Evolutionary conservation across 805 yeast genomes (phyloP).

Genomic region (Sugiyamaella boreocaroliniensis): DNA sequence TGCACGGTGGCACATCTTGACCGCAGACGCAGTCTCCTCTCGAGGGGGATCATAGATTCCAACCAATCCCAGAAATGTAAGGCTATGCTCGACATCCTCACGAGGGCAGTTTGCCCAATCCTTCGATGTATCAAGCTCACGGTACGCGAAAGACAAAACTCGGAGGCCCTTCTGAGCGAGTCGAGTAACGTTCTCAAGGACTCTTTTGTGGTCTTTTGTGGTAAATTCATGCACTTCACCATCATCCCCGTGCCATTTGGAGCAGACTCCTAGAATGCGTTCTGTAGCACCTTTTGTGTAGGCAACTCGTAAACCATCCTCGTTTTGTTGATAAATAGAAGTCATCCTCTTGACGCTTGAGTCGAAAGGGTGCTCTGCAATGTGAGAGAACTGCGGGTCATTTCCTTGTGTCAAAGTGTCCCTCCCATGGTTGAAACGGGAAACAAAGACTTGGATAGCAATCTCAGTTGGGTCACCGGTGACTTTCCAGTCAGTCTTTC

Average conservation of each 20-base stretch:
- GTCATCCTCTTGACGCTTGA: constrained; percentile 70
- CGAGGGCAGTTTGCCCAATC: constrained; percentile 26
- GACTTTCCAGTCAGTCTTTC: constrained; percentile 54
- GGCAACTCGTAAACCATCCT: constrained; percentile 29
- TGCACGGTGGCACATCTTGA: constrained; percentile 60
- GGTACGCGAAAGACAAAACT: constrained; percentile 62
- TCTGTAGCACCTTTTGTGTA: constrained; percentile 76
- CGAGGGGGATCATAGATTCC: constrained; percentile 82
- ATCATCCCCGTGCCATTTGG: constrained; percentile 41
- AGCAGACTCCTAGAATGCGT: constrained; percentile 52
- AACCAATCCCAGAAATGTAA: constrained; percentile 58
- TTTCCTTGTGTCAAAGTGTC: constrained; percentile 37
- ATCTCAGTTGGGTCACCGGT: constrained; percentile 89
- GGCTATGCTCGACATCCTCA: constrained; percentile 43
- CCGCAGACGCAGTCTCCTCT: constrained; percentile 58
- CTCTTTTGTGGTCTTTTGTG: constrained; percentile 34
- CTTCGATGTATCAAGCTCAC: constrained; percentile 24
- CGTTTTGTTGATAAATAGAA: constrained; percentile 42
- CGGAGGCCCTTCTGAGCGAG: constrained; percentile 62
- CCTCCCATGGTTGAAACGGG: constrained; percentile 41
- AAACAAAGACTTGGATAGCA: constrained; percentile 73
- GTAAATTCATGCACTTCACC: constrained; percentile 30
- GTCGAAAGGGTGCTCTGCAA: constrained; percentile 68
- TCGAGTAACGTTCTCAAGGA: constrained; percentile 51
- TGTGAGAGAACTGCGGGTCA: constrained; percentile 33